Evolutionary conservation across 768 basidiomycete genomes (phyloP).

Genomic region (Panaeolus papilionaceus): DNA sequence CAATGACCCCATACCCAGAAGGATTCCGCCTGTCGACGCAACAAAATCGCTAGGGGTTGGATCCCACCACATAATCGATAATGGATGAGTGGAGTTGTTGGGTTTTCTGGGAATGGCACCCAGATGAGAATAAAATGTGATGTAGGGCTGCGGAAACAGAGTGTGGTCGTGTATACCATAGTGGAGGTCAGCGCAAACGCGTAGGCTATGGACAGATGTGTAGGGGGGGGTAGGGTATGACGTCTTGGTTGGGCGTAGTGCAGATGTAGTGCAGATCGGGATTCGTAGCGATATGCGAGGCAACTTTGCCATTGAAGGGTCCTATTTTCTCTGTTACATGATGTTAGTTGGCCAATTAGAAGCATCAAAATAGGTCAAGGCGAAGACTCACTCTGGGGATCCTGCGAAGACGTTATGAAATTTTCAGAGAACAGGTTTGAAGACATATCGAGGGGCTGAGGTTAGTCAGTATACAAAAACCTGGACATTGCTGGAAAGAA

Average conservation of each 20-base stretch:
- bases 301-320: too few species aligned
- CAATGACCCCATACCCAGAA: conserved; percentile 13
- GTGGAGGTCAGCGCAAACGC: conserved; percentile 8
- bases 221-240: conserved; percentile 6
- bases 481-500: too few species aligned
- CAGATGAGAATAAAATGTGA: conserved; percentile 8
- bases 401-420: too few species aligned
- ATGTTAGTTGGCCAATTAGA: too few species aligned
- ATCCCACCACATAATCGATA: conserved; percentile 17
- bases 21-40: background rate
- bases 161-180: conserved; percentile 12
- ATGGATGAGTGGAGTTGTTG: conserved; percentile 2
- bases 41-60: conserved; percentile 14
- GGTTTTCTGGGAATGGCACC: conserved; percentile 15
- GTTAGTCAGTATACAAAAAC: too few species aligned
- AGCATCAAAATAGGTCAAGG: too few species aligned
- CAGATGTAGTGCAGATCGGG: background rate
- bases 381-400: too few species aligned
- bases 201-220: conserved; percentile 1
- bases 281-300: too few species aligned
- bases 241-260: conserved; percentile 14
- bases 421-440: too few species aligned
- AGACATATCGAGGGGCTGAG: too few species aligned
- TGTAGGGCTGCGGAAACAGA: conserved; percentile 11
- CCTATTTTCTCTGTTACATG: too few species aligned